Percentiles rank a stretch among this genome's conserved stretches.
These are phyloP conservation scores for Ottelia alismoides DNA, from an alignment of 106 monocot species.

Conservation along the genomic window DNA sequence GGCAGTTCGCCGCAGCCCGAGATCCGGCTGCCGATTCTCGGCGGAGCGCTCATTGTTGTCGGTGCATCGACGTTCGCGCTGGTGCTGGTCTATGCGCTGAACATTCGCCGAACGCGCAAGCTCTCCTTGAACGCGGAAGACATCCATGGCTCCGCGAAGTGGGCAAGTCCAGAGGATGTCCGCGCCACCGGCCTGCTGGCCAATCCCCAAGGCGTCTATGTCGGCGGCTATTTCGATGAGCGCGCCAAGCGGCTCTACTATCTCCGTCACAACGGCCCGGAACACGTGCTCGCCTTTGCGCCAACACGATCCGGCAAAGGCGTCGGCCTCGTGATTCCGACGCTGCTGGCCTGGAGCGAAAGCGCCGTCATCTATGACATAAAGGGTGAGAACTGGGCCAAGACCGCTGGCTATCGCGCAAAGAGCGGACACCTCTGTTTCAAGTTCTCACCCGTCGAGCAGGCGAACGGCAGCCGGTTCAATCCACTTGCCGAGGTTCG, in stretches of 20 bases:
- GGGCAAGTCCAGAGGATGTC: not conserved
- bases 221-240: not conserved
- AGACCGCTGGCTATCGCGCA: not conserved
- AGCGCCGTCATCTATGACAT: not conserved
- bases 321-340: not conserved
- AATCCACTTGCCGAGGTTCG: not conserved
- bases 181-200: not conserved
- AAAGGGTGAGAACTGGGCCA: not conserved
- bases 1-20: not conserved
- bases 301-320: not conserved
- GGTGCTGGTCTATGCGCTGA: not conserved
- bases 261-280: not conserved
- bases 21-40: not conserved
- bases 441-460: not conserved
- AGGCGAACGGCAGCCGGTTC: not conserved
- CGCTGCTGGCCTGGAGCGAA: not conserved
- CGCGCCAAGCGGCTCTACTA: not conserved
- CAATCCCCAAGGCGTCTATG: not conserved
- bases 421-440: not conserved
- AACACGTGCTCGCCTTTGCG: not conserved
- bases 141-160: not conserved
- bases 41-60: not conserved
- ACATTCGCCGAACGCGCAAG: not conserved
- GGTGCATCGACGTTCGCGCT: not conserved
- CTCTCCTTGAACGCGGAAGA: not conserved